Evolutionary conservation across 2,329 filamentous ascomycete genomes (phyloP).

Genomic region (Fusarium sp.): DNA sequence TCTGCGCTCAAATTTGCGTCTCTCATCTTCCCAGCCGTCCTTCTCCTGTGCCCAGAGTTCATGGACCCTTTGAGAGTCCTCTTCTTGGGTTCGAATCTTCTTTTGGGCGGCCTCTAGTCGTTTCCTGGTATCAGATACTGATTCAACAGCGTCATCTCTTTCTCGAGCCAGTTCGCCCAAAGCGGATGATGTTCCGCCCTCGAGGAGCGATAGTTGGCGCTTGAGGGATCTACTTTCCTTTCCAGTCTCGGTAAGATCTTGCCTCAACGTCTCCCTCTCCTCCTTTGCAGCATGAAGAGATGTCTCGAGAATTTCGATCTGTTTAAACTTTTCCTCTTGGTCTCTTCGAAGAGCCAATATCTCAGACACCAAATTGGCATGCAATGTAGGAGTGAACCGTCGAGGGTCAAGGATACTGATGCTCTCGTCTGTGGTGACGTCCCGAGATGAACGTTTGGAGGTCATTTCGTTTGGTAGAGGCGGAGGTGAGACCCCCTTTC

Average conservation of each 20-base stretch:
- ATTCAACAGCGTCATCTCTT: constrained; percentile 83
- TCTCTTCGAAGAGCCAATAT: constrained; percentile 89
- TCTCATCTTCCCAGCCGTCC: constrained; percentile 85
- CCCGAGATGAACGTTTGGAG: constrained; percentile 65
- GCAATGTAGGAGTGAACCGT: constrained; percentile 92
- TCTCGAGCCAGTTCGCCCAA: constrained; percentile 86
- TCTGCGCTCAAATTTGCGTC: constrained; percentile 82
- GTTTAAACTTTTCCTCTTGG: constrained; percentile 86
- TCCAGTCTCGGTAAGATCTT: constrained; percentile 68
- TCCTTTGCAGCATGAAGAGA: constrained; percentile 75
- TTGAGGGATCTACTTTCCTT: constrained; percentile 86
- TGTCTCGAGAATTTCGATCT: constrained; percentile 86
- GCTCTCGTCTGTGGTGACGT: constrained; percentile 72
- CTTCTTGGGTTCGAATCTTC: constrained; percentile 81
- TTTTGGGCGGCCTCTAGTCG: constrained; percentile 83
- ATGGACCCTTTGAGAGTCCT: constrained; percentile 82
- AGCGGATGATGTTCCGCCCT: constrained; percentile 88
- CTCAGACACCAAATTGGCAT: constrained; percentile 94
- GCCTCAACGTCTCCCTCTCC: constrained; percentile 78
- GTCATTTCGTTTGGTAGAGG: constrained; percentile 56
- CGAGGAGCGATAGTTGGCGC: constrained; percentile 85
- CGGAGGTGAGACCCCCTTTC: constrained; percentile 67
- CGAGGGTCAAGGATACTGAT: constrained; percentile 85
- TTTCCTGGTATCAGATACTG: constrained; percentile 75
- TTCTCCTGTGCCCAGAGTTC: constrained; percentile 86